Evolutionary conservation across 1,139 yeast genomes (phyloP), one percentile per base, ranked within the genome.

Genomic region (Candida glucosophila): DNA sequence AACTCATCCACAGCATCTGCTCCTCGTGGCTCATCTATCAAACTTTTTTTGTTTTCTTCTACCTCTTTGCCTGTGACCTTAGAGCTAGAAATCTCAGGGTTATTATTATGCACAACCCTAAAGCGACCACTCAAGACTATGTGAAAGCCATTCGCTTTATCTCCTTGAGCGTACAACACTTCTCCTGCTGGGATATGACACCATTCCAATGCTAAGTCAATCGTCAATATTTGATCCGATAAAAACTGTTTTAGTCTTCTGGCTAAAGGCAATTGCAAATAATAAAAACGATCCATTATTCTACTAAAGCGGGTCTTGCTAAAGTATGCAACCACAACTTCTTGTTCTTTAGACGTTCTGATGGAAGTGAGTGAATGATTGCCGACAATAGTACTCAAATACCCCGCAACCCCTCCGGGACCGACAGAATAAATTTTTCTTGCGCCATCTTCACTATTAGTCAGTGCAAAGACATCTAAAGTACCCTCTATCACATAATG

Each of bases 131-230:
- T 88, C 22, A 90, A 55, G 1, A 90, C 94, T 24, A 88, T 76
- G 45, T 86, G 93, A 26, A 90, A 83, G 11, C 96, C 95, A 47
- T 86, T 90, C 1, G 98, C 95, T 18, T 72, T 71, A 28, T 85
- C 93, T 1, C 88, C 93, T 47, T 90, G 92, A 3, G 75, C 67
- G 40, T 82, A 83, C 15, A 90, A 52, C 1, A 77, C 69, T 29
- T 78, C 78, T 0, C 97, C 95, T 1, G 96, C 92, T 10, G 77
- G 76, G 4, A 83, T 66, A 35, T 85, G 95, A 25, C 90, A 75
- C 98, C 98, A 90, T 49, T 90, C 98, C 27, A 90, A 57, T 0
- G 97, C 95, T 52, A 81, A 83, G 47, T 90, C 98, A 24, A 90
- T 70, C 27, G 80, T 74, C 23, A 81, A 51, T 24, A 90, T 60